Evolutionary conservation across 495 filamentous ascomycete species (phyloP).

Genomic region (Penicillium tannophilum): DNA sequence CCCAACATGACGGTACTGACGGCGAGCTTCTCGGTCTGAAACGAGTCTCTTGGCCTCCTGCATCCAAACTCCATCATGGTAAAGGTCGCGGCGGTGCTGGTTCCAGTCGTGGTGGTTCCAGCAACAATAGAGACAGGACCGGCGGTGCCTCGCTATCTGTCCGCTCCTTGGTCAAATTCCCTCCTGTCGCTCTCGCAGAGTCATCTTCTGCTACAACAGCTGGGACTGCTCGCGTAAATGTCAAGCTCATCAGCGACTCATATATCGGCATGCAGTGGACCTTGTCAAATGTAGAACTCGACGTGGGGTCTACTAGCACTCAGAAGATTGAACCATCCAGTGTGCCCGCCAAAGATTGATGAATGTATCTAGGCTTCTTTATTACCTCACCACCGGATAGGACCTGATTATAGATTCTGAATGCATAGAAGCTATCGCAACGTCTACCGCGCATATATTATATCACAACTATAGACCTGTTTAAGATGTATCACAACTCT

Average conservation of each 20-base stretch:
- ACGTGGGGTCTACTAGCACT: slow-evolving; percentile 16
- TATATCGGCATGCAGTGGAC: slow-evolving; percentile 82
- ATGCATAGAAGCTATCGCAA: too few species aligned
- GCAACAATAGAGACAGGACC: slow-evolving; percentile 19
- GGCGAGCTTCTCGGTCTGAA: slow-evolving; percentile 81
- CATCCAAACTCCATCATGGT: slow-evolving; percentile 26
- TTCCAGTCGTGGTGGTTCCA: slow-evolving; percentile 30
- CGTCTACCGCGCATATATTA: too few species aligned
- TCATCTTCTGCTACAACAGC: slow-evolving; percentile 17
- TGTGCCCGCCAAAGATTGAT: slow-evolving; percentile 22
- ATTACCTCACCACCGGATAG: too few species aligned
- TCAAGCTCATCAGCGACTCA: slow-evolving; percentile 78
- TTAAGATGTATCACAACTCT: too few species aligned
- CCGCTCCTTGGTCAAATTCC: slow-evolving; percentile 62
- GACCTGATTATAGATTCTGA: too few species aligned
- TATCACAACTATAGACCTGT: too few species aligned
- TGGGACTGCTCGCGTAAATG: slow-evolving; percentile 55
- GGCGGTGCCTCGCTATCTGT: slow-evolving; percentile 21
- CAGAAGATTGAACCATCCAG: slow-evolving; percentile 31
- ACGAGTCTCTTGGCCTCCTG: slow-evolving; percentile 71
- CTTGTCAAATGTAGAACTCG: slow-evolving; percentile 31
- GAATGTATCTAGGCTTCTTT: background rate
- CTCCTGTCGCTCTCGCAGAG: slow-evolving; percentile 36
- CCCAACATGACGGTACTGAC: slow-evolving; percentile 59
- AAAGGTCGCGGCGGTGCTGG: slow-evolving; percentile 25